Conservation (phyloP, 2,329 filamentous ascomycete genomes). For the Ambrosiella cleistominuta region DNA sequence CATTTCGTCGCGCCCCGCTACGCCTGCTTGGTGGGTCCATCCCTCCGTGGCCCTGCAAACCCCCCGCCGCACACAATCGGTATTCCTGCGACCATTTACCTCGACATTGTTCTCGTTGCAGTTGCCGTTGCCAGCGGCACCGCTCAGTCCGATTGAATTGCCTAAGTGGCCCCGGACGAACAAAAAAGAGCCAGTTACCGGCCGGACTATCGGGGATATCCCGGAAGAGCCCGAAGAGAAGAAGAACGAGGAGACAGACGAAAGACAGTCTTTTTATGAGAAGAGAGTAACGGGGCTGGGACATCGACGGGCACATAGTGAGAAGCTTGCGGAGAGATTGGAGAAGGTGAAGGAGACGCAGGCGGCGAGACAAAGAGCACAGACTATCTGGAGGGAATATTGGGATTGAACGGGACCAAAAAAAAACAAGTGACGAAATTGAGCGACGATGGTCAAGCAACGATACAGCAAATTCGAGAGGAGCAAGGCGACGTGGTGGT, state of each 20-base stretch:
- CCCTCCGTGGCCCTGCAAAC: not conserved
- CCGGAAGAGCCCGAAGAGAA: too few relatives aligned
- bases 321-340: not conserved
- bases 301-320: not conserved
- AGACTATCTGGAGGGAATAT: constrained; percentile 8
- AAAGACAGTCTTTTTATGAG: too few relatives aligned
- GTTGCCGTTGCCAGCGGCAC: not conserved
- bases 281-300: not conserved
- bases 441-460: not conserved
- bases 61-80: not conserved
- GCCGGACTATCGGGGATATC: too few relatives aligned
- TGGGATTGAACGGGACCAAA: constrained; percentile 1
- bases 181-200: too few relatives aligned
- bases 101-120: not conserved
- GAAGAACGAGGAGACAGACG: too few relatives aligned
- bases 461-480: not conserved
- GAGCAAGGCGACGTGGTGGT: constrained; percentile 14
- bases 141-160: not conserved
- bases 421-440: not conserved
- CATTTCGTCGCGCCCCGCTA: not conserved
- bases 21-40: not conserved
- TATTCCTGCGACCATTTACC: not conserved
- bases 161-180: too few relatives aligned
- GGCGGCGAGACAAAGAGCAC: not conserved
- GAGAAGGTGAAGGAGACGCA: not conserved